Evolutionary conservation across 2,329 filamentous ascomycete genomes (phyloP).

Genomic region (Incumbomyces delicatus): DNA sequence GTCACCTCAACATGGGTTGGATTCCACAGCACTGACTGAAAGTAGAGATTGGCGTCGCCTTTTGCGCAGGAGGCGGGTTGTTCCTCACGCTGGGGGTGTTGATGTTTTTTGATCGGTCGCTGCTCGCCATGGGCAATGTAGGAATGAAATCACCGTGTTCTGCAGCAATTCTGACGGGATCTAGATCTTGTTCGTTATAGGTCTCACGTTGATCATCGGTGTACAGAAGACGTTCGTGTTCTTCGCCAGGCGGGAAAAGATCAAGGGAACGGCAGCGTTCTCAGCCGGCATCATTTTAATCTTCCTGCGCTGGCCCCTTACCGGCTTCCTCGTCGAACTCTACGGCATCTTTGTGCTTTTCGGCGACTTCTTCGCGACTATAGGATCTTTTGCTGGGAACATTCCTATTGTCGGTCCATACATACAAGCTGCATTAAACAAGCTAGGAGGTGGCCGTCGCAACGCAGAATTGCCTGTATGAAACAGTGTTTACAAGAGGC

Average conservation of each 20-base stretch:
- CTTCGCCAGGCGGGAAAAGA: constrained; percentile 88
- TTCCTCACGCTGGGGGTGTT: constrained; percentile 91
- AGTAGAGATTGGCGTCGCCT: constrained; percentile 91
- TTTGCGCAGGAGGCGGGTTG: constrained; percentile 91
- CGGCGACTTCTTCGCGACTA: constrained; percentile 90
- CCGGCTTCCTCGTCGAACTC: constrained; percentile 81
- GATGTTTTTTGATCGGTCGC: constrained; percentile 94
- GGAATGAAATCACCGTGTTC: constrained; percentile 19
- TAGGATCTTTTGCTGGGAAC: constrained; percentile 75
- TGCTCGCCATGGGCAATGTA: constrained; percentile 97
- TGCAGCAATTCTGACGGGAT: constrained; percentile 8
- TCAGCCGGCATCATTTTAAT: constrained; percentile 74
- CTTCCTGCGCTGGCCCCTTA: constrained; percentile 77
- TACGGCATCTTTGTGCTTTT: constrained; percentile 92
- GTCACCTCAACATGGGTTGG: background rate
- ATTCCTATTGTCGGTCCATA: constrained; percentile 80
- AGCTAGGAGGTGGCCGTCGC: constrained; percentile 56
- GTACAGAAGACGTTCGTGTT: constrained; percentile 83
- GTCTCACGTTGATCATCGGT: constrained; percentile 91
- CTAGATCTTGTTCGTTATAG: constrained; percentile 94
- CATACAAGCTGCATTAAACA: constrained; percentile 64
- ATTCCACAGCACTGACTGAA: background rate
- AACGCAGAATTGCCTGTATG: constrained; percentile 72
- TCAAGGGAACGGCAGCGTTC: constrained; percentile 84
- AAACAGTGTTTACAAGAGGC: constrained; percentile 18